Evolutionary conservation across 371 early-diverging fungal genomes (phyloP), one percentile per base, ranked within the genome.

Genomic region (Coemansia sp.): DNA sequence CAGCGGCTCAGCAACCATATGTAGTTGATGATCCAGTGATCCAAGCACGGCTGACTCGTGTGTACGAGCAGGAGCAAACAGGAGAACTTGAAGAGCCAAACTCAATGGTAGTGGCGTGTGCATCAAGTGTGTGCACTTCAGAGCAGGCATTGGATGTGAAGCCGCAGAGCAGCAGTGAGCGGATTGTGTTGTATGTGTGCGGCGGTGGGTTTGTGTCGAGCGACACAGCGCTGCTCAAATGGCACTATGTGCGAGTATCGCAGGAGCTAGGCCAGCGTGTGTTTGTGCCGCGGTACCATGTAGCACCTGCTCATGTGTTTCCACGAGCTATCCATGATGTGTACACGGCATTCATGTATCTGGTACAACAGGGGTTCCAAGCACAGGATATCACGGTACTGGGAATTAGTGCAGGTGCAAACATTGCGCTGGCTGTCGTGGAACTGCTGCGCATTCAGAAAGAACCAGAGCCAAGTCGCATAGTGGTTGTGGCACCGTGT

Each of bases 301-400:
- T 91, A 14, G 90, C 92, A 0, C 95, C 95, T 0, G 87, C 90
- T 56, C 75, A 85, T 61, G 86, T 90, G 4, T 94, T 92, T 63
- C 95, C 95, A 0, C 82, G 84, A 8, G 88, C 89, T 0, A 75
- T 94, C 14, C 87, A 90, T 40, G 95, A 95, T 77, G 89, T 85
- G 8, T 81, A 89, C 40, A 85, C 89, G 6, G 88, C 91, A 0
- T 93, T 88, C 65, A 52, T 85, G 29, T 85, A 86, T 66, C 78
- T 96, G 39, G 78, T 86, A 22, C 82, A 86, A 22, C 86, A 85
- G 0, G 69, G 71, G 1, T 83, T 88, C n/a, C 73, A 82, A 39
- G 84, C 87, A 0, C 71, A 80, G 16, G 82, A 88, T 40, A 86
- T 95, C 59, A 82, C 90, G 27, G 63, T 95, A 53, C 79, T 86